phyloP scores from a whole-genome alignment of 2,329 filamentous ascomycete species.

The Penicillium brasilianum region DNA sequence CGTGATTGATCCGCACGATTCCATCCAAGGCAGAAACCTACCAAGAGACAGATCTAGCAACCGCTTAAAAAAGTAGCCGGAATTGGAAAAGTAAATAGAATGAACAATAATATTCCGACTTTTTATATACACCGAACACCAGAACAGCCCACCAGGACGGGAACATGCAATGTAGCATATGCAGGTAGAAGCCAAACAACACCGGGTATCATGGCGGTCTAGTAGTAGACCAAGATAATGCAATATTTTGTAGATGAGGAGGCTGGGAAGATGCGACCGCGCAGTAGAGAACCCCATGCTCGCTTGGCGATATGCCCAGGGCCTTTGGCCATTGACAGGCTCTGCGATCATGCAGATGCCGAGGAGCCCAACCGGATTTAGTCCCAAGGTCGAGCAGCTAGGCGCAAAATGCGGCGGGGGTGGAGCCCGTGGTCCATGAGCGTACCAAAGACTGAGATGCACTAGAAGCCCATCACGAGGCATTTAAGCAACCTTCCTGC shows the following conservation, averaged over 20 bases:
- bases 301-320: neutral
- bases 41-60: neutral
- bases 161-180: conserved; percentile 9
- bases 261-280: too few relatives aligned
- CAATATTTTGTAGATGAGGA: conserved; percentile 2
- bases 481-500: conserved; percentile 77
- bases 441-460: conserved; percentile 7
- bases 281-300: too few relatives aligned
- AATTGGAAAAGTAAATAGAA: neutral
- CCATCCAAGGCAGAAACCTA: neutral
- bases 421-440: neutral
- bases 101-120: conserved; percentile 3
- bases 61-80: neutral
- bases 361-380: neutral
- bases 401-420: neutral
- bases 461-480: conserved; percentile 4
- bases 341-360: neutral
- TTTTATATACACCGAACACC: conserved; percentile 16
- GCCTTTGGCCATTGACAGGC: neutral
- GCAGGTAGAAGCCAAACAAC: conserved; percentile 12
- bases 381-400: neutral
- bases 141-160: neutral
- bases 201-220: conserved; percentile 14
- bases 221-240: conserved; percentile 10
- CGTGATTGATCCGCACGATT: neutral